A percentile compares a stretch with the other conserved stretches of the same genome.
These are phyloP conservation scores for Centella asiatica DNA, from an alignment of 129 eudicot genomes.

Conservation along the genomic window DNA sequence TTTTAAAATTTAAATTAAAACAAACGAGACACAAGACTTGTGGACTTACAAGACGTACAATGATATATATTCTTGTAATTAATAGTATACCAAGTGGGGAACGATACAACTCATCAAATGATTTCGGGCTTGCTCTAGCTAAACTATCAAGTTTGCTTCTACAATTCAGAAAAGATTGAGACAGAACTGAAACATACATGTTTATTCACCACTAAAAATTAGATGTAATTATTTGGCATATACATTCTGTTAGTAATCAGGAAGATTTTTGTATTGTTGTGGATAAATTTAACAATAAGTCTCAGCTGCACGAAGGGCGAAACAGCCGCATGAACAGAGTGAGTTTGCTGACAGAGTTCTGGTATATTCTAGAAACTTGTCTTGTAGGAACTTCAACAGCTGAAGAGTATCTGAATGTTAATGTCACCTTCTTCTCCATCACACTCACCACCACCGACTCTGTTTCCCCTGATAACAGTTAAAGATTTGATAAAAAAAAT, in stretches of 20 bases:
- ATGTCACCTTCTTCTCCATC: constrained; percentile 52
- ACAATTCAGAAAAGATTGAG: too few species aligned
- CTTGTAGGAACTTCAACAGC: constrained; percentile 12
- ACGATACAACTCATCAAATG: too few species aligned
- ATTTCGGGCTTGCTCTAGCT: too few species aligned
- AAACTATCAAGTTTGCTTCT: too few species aligned
- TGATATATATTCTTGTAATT: too few species aligned
- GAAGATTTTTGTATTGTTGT: background rate
- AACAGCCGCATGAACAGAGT: constrained; percentile 30
- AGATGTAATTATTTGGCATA: background rate
- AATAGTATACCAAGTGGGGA: too few species aligned
- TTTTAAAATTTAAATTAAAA: too few species aligned
- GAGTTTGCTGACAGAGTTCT: constrained; percentile 18
- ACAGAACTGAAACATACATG: too few species aligned
- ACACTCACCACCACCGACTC: constrained; percentile 67
- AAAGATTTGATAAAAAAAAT: background rate
- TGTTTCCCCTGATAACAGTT: constrained; percentile 36
- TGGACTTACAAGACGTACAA: too few species aligned
- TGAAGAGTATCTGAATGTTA: constrained; percentile 26
- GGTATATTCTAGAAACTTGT: constrained; percentile 5
- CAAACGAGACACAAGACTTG: too few species aligned
- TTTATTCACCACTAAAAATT: background rate
- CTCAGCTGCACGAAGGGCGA: constrained; percentile 24
- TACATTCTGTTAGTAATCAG: background rate
- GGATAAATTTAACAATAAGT: background rate